phyloP scores from a whole-genome alignment of 345 rosid genomes.

The Abelmoschus esculentus region DNA sequence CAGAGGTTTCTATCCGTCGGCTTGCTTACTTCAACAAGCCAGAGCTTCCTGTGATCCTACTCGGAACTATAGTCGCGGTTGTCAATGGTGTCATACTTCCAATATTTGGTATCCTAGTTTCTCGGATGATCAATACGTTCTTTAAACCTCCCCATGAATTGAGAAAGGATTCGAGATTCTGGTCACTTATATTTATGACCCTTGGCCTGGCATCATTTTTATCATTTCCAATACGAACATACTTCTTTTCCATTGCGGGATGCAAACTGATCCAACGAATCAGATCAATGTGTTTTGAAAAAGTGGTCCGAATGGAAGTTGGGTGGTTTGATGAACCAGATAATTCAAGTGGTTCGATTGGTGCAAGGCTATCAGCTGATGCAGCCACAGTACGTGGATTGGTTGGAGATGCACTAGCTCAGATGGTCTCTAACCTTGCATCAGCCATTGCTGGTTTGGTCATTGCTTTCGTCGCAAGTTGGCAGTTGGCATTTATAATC shows the following conservation, averaged over 20 bases:
- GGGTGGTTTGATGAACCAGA: slow-evolving; percentile 74
- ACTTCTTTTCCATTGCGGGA: slow-evolving; percentile 65
- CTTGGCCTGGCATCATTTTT: slow-evolving; percentile 52
- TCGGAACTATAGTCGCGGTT: slow-evolving; percentile 48
- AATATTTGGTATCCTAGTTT: slow-evolving; percentile 44
- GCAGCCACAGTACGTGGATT: slow-evolving; percentile 63
- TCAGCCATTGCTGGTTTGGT: slow-evolving; percentile 53
- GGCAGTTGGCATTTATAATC: slow-evolving; percentile 58
- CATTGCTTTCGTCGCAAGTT: slow-evolving; percentile 61
- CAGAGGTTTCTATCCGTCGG: slow-evolving; percentile 41
- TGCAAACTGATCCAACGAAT: slow-evolving; percentile 54
- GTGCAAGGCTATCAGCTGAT: slow-evolving; percentile 79
- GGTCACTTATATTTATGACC: slow-evolving; percentile 50
- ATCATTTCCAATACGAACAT: slow-evolving; percentile 36
- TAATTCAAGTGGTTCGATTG: slow-evolving; percentile 77
- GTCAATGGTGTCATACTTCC: slow-evolving; percentile 57
- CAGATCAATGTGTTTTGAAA: slow-evolving; percentile 68
- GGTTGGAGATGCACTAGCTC: slow-evolving; percentile 71
- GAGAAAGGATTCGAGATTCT: slow-evolving; percentile 54
- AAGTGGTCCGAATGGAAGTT: slow-evolving; percentile 74
- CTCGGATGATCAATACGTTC: slow-evolving; percentile 46
- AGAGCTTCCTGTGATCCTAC: slow-evolving; percentile 54
- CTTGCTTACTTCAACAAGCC: slow-evolving; percentile 73
- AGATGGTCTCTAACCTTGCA: slow-evolving; percentile 50
- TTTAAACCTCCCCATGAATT: slow-evolving; percentile 52